Base-by-base conservation (phyloP, 306 rosid genomes). In the Arachis stenosperma region DNA sequence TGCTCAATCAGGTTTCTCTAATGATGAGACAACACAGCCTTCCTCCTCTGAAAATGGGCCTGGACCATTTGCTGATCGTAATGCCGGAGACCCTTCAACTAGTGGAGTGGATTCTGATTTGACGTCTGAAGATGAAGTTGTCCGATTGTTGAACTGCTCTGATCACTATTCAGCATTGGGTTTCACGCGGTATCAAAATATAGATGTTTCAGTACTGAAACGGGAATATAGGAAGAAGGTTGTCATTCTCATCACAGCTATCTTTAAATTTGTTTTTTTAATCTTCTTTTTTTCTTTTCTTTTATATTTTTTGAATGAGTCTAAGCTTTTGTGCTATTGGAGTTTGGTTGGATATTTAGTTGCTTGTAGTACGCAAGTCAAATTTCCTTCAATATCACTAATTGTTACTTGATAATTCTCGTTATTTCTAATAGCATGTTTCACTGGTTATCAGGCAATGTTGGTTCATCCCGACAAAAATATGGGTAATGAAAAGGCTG, bases 391-490 rank as follows among this genome's bases (percentile, higher is more conserved):
- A 61, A 1, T 69, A 47, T 64, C 46, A 40, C 59, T 61, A 61
- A 22, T 36, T 70, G 39, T 56, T 69, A 65, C 61, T 65, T 58
- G 74, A 84, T 71, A 36, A 76, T 77, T 78, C 42, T 70, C 44
- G 74, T 62, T 57, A 51, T 72, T 29, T 61, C 67, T 79, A 60
- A 68, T 44, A 53, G 30, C 57, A 40, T 78, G 72, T 74, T 56
- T 53, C 71, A 14, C 81, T 74, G 75, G 66, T 78, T 81, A 70
- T 80, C 79, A 95, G 99, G 99, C 99, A 73, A 95, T 95, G 97
- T 70, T 95, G 86, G 99, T 95, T 79, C 99, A 95, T 83, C 99
- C 99, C 36, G 99, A 95, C 85, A 95, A 95, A 89, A 95, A 95
- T 79, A 95, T 88, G 96, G 99, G 99, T 54, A 90, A 91, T 79